Base-by-base conservation (phyloP, 768 basidiomycete genomes). In the Tricholoma bakamatsutake region DNA sequence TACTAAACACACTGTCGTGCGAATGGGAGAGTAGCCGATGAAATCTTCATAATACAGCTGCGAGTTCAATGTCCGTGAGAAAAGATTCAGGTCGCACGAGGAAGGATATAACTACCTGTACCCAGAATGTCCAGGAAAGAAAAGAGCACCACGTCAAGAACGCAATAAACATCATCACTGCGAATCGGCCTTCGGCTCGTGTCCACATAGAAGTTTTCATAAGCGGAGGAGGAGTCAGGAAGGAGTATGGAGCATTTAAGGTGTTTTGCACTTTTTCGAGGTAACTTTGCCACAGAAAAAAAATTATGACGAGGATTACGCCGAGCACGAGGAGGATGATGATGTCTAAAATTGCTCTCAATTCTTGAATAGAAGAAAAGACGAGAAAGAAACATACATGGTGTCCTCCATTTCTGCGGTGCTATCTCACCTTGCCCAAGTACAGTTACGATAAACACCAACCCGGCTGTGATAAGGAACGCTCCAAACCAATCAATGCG, bases 401-500 rank as follows among this genome's bases (percentile, higher is more conserved):
- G 61, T 0, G 84, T 83, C 31, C 62, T 69, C 86, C 87, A 90
- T 8, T 81, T 79, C 4, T 81, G 46, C 0, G 79, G 73, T 3
- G 82, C 85, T 15, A 76, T 69, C n/a, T 76, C 73, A 2, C 81
- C 86, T 58, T 87, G 80, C 31, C 81, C 81, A 13, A 93, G 76
- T 0, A 83, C 82, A 61, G 90, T 91, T 5, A 85, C 74, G 54
- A 92, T 72, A 1, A 91, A 69, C 0, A 84, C 80, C 28, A 92
- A 70, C 0, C 87, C 88, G 0, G 72, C 63, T 0, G 87, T 90
- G 17, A 71, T 63, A n/a, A 90, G 66, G 9, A 76, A 64, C 0
- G 86, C 88, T 6, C 90, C 90, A 13, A 88, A 66, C 86, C 87
- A 91, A 61, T 93, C 90, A 0, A 92, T 74, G 0, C 84, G 73